A percentile compares a stretch with the other conserved stretches of the same genome.
phyloP scores from a whole-genome alignment of 257 asterid genomes.

The Gentiana macrophylla region DNA sequence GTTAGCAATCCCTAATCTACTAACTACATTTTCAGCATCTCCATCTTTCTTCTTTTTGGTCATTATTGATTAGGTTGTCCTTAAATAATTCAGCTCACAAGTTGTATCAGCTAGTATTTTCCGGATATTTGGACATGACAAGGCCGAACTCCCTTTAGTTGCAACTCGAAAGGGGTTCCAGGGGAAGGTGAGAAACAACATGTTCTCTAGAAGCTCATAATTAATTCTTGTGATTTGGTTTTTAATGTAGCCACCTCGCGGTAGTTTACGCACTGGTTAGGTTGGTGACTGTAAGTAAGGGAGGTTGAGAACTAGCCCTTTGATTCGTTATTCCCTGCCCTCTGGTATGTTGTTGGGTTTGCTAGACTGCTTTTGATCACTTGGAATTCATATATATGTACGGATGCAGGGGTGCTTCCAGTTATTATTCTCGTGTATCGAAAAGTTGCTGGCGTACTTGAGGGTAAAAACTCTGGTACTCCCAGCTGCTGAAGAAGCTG shows the following conservation, averaged over 20 bases:
- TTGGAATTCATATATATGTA: conserved; percentile 4
- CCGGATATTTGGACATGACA: conserved; percentile 82
- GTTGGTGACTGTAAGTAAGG: too few relatives aligned
- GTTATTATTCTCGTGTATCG: conserved; percentile 62
- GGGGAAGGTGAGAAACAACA: conserved; percentile 55
- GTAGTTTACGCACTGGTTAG: too few relatives aligned
- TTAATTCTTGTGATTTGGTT: too few relatives aligned
- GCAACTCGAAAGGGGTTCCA: conserved; percentile 72
- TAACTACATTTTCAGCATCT: not conserved
- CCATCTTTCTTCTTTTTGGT: not conserved
- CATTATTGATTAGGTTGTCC: conserved; percentile 12
- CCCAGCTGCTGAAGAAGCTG: conserved; percentile 86
- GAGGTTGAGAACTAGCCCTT: too few relatives aligned
- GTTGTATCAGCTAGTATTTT: conserved; percentile 92
- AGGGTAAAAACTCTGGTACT: conserved; percentile 62
- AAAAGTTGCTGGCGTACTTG: conserved; percentile 64
- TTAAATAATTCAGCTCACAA: conserved; percentile 57
- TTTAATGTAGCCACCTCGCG: too few relatives aligned
- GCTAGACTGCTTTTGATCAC: not conserved
- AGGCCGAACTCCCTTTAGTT: conserved; percentile 93
- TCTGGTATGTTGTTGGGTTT: not conserved
- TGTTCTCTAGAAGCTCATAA: not conserved
- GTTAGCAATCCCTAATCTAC: not conserved
- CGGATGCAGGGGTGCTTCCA: conserved; percentile 78
- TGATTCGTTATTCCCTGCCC: too few relatives aligned